Percentiles rank a stretch among this genome's conserved stretches.
phyloP scores from a whole-genome alignment of 495 filamentous ascomycete genomes.

The Niebla homalea region DNA sequence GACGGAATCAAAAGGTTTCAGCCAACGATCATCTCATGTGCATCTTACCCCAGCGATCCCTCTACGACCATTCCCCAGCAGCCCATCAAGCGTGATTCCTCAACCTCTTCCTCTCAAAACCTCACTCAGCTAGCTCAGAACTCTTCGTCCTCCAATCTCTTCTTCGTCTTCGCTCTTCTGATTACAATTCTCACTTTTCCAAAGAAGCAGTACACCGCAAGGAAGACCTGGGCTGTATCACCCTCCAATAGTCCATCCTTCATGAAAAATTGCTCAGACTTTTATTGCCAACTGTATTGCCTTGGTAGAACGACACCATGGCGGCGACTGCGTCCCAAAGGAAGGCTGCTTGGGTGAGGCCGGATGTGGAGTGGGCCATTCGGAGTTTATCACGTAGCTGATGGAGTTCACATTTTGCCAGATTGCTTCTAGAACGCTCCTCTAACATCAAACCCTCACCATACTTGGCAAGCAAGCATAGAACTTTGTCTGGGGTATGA shows the following conservation, averaged over 20 bases:
- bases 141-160: slow-evolving; percentile 38
- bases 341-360: too few species aligned
- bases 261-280: slow-evolving; percentile 32
- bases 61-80: background rate
- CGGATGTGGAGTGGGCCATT: too few species aligned
- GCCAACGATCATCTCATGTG: background rate
- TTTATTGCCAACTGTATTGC: too few species aligned
- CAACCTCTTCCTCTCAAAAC: background rate
- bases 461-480: too few species aligned
- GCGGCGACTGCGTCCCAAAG: too few species aligned
- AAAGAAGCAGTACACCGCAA: slow-evolving; percentile 43
- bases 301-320: too few species aligned
- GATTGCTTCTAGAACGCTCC: too few species aligned
- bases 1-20: background rate
- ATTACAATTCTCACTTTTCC: slow-evolving; percentile 42
- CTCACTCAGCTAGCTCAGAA: slow-evolving; percentile 16
- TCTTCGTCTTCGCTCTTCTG: slow-evolving; percentile 37
- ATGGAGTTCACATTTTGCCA: too few species aligned
- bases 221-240: slow-evolving; percentile 31
- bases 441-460: too few species aligned
- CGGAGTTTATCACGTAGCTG: too few species aligned
- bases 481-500: too few species aligned
- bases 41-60: background rate
- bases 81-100: background rate
- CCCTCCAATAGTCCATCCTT: slow-evolving; percentile 34